Evolutionary conservation across 2,329 filamentous ascomycete genomes (phyloP).

Genomic region (Phaeosphaeria sp.): DNA sequence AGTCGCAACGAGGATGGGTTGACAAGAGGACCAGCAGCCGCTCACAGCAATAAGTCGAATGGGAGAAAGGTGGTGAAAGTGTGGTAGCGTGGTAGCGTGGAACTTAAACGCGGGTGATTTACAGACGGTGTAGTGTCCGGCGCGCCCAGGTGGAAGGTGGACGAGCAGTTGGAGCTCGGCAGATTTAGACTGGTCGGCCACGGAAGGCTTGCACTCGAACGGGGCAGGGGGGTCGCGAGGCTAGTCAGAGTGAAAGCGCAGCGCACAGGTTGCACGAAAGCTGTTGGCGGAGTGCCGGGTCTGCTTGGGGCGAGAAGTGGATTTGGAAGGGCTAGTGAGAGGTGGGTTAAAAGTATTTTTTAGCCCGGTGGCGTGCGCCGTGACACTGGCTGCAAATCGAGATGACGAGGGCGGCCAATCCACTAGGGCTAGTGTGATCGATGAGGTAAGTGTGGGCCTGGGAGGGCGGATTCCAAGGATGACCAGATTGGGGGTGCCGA

Average conservation of each 20-base stretch:
- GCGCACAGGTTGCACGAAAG: conserved; percentile 46
- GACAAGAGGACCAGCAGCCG: conserved; percentile 37
- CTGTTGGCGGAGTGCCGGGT: conserved; percentile 41
- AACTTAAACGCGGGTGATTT: conserved; percentile 58
- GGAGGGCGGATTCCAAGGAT: conserved; percentile 19
- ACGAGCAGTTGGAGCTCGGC: conserved; percentile 36
- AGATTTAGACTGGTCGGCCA: conserved; percentile 49
- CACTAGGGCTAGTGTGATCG: conserved; percentile 37
- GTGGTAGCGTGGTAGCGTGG: conserved; percentile 54
- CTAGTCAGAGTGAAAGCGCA: conserved; percentile 40
- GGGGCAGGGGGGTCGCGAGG: conserved; percentile 37
- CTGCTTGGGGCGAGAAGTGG: conserved; percentile 34
- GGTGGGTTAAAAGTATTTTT: conserved; percentile 35
- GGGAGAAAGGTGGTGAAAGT: conserved; percentile 43
- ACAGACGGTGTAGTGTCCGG: conserved; percentile 52
- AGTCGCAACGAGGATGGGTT: conserved; percentile 28
- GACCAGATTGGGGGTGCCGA: conserved; percentile 28
- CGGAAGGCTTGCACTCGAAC: conserved; percentile 45
- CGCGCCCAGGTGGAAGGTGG: conserved; percentile 44
- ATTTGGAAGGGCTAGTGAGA: conserved; percentile 43
- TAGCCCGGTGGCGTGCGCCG: conserved; percentile 45
- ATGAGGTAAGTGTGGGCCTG: conserved; percentile 45
- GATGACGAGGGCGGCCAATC: conserved; percentile 29
- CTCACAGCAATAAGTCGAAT: conserved; percentile 46
- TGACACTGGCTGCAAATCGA: conserved; percentile 45